A percentile compares a stretch with the other conserved stretches of the same genome.
phyloP scores from a whole-genome alignment of 2,329 filamentous ascomycete genomes.

The Nemania bipapillata region DNA sequence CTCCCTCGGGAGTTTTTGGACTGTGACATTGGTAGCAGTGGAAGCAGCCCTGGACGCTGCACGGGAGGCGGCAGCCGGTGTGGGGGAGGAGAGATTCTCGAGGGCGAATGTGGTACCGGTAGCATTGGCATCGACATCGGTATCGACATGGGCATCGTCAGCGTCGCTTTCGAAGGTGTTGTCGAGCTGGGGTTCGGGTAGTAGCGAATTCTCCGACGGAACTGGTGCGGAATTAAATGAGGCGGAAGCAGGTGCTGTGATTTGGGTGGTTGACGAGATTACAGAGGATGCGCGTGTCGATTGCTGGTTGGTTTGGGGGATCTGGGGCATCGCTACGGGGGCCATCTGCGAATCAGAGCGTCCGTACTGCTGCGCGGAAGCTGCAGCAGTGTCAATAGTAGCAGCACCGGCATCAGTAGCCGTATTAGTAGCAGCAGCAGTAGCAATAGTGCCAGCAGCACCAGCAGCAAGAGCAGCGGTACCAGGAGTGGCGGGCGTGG shows the following conservation, averaged over 20 bases:
- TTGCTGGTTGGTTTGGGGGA: conserved; percentile 24
- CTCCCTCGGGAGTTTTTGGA: conserved; percentile 36
- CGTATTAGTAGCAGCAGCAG: background rate
- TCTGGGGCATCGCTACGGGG: conserved; percentile 15
- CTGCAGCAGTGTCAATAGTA: background rate
- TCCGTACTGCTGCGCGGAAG: conserved; percentile 13
- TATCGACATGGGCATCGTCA: conserved; percentile 2
- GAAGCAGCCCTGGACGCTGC: conserved; percentile 61
- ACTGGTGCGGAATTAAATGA: conserved; percentile 1
- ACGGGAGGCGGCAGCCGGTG: conserved; percentile 65
- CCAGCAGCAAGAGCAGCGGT: conserved; percentile 15
- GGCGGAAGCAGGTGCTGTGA: conserved; percentile 12
- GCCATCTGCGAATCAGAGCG: conserved; percentile 23
- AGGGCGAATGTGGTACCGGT: conserved; percentile 58
- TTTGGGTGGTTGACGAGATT: conserved; percentile 15
- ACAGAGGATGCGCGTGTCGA: conserved; percentile 28
- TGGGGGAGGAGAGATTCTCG: conserved; percentile 67
- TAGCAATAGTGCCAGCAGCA: background rate
- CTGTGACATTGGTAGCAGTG: conserved; percentile 53
- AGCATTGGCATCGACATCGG: conserved; percentile 24
- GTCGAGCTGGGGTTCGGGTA: conserved; percentile 23
- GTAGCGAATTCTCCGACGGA: conserved; percentile 7
- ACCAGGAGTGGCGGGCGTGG: conserved; percentile 24
- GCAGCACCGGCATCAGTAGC: conserved; percentile 20
- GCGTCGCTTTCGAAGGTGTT: conserved; percentile 10